Base-by-base conservation (phyloP, 345 rosid genomes). In the Cardamine resedifolia region DNA sequence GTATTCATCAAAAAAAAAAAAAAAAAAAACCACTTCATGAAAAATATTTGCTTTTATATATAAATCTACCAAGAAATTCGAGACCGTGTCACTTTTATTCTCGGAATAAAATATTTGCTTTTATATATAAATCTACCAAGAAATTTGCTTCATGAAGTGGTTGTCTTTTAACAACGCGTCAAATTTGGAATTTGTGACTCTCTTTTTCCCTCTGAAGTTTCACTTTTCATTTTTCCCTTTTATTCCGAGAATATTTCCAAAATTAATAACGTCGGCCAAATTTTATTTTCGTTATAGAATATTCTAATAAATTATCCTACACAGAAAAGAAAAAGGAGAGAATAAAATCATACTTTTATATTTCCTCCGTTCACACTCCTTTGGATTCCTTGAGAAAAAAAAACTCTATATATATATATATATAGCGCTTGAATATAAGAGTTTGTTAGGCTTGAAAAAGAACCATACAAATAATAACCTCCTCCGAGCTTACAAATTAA, bases 261-360 rank as follows among this genome's bases (percentile, higher is more conserved):
- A 14, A 7, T 15, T 43, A 15, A 4, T 5, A 15, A 65, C 61
- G 78, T 74, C 78, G 78, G 78, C 78, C 61, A 8, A 66, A 66
- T n/a, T 9, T 48, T 56, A 15, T 11, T 24, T 56, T 14, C 0
- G 4, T 23, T 33, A 6, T 0, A 12, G 47, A 44, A 20, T 9
- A 48, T 50, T 4, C 4, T 23, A 0, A 14, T 21, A 43, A 53
- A 55, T 31, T 10, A 41, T 2, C 14, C 6, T 16, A 21, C 75
- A 18, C 51, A 47, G 3, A 18, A 60, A 16, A 33, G 1, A 5
- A 49, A 23, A n/a, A 7, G 27, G 4, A 23, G 10, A 59, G 6
- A 56, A 64, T 45, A 66, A 21, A 28, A 39, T 51, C 36, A 63
- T 20, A 6, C 15, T 2, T 57, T 31, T 1, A 38, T 21, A 38